Base-by-base conservation (phyloP, 2,329 filamentous ascomycete genomes). In the Colletotrichum eleusines region DNA sequence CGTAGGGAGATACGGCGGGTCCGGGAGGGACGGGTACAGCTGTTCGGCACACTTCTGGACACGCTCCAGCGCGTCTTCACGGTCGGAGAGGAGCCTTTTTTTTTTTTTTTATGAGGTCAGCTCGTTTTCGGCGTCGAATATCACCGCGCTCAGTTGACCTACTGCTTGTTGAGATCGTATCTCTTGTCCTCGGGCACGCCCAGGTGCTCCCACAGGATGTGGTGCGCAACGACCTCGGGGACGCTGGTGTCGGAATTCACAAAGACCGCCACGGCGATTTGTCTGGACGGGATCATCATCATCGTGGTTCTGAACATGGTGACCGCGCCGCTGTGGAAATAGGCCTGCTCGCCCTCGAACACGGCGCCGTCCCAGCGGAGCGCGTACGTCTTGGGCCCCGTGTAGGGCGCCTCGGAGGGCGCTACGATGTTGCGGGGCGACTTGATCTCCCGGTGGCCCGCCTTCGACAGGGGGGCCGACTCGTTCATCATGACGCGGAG, bases 211-310 rank as follows among this genome's bases (percentile, higher is more conserved):
- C 79, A 75, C 1, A 81, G 71, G 8, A 82, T 67, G 11, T 73
- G 74, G 54, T 76, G 77, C 5, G 75, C 72, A 9, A 81, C 35
- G 0, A 77, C 55, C 0, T 77, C 72, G 2, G 73, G 66, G 1
- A 69, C 66, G 1, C 63, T 51, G 2, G 59, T 68, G 5, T 73
- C 72, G 4, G 72, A 69, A 20, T 78, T 79, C 7, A 70, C 74
- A 72, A 82, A 78, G 0, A 76, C 74, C 2, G 80, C 76, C 11
- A 81, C 73, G 0, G 78, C 80, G 51, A 78, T 77, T 18, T 78
- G 74, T n/a, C 69, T 71, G 0, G 78, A 74, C 0, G 80, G 81
- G 3, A 82, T 72, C 78, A 79, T 81, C 9, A 75, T 76, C 16
- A 80, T 76, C 4, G 76, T 59, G 2, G 76, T 68, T 7, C 76